Evolutionary conservation across 495 filamentous ascomycete species (phyloP).

Genomic region (Hypomontagnella monticulosa): DNA sequence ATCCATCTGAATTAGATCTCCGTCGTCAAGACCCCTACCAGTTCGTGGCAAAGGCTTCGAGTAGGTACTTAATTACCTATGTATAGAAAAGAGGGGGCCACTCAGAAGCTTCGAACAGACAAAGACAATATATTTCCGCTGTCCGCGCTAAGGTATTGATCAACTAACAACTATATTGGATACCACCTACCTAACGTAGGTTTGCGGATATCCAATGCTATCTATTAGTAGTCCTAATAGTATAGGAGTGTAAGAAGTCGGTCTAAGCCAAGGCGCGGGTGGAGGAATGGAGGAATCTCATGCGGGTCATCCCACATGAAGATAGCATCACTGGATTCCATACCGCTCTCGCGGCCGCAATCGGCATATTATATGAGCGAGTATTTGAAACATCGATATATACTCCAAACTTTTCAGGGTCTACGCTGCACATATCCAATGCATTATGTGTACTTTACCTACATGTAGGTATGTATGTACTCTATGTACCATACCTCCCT

Average conservation of each 20-base stretch:
- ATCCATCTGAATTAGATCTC: neutral
- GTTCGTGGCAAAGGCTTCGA: neutral
- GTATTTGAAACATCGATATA: conserved; percentile 2
- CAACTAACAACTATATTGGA: conserved; percentile 6
- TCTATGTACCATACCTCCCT: neutral
- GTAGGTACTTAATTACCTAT: neutral
- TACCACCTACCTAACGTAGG: conserved; percentile 30
- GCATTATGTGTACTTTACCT: neutral
- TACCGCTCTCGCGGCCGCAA: conserved; percentile 7
- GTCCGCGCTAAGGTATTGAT: conserved; percentile 24
- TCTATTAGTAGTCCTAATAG: neutral
- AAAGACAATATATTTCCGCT: neutral
- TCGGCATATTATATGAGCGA: conserved; percentile 14
- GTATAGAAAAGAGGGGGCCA: conserved; percentile 7
- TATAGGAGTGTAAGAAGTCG: conserved; percentile 18
- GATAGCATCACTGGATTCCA: conserved; percentile 38
- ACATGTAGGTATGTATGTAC: conserved; percentile 13
- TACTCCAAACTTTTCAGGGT: neutral
- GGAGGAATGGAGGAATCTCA: conserved; percentile 23
- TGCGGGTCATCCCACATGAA: conserved; percentile 43
- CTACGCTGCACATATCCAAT: conserved; percentile 1
- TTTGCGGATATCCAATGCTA: neutral
- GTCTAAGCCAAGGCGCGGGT: neutral
- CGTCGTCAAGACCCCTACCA: neutral
- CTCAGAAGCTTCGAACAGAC: conserved; percentile 4